Percentiles rank a stretch among this genome's conserved stretches.
Conservation (phyloP, 2,329 filamentous ascomycete species). For the Trichophyton mentagrophytes region DNA sequence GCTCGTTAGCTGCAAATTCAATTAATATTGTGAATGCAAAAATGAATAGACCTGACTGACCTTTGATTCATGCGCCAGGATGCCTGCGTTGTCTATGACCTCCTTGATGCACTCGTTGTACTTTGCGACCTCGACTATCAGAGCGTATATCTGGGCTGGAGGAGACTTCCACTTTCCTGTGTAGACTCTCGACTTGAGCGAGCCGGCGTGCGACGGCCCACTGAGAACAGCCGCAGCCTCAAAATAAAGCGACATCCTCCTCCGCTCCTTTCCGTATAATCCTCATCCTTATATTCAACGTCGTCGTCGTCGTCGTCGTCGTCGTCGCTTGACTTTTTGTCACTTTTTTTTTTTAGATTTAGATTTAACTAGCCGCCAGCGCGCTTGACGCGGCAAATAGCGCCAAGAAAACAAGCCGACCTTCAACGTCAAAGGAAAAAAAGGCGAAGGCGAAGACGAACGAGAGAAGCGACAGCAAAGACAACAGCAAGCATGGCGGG, state of each 20-base stretch:
- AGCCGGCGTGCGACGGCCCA: slow-evolving; percentile 48
- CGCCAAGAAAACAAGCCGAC: not conserved
- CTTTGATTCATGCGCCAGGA: slow-evolving; percentile 73
- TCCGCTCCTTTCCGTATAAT: not conserved
- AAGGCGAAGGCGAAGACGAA: not conserved
- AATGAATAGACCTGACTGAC: slow-evolving; percentile 36
- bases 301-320: not conserved
- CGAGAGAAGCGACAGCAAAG: not conserved
- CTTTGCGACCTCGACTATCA: slow-evolving; percentile 77
- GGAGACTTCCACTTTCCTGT: slow-evolving; percentile 62
- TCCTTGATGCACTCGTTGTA: slow-evolving; percentile 80
- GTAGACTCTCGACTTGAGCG: slow-evolving; percentile 77
- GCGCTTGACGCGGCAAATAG: not conserved
- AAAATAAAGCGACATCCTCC: slow-evolving; percentile 83
- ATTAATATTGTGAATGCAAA: not conserved
- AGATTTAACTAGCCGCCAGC: not conserved
- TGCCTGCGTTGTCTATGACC: slow-evolving; percentile 67
- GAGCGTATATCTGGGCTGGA: slow-evolving; percentile 70
- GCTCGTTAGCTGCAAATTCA: not conserved
- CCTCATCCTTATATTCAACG: not conserved
- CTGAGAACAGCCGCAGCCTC: slow-evolving; percentile 69
- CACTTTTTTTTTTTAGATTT: no score
- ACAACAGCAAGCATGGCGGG: slow-evolving; percentile 9
- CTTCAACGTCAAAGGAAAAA: not conserved
- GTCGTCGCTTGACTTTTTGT: no score